phyloP scores from a whole-genome alignment of 768 basidiomycete species.

The Amylocystis lapponica region DNA sequence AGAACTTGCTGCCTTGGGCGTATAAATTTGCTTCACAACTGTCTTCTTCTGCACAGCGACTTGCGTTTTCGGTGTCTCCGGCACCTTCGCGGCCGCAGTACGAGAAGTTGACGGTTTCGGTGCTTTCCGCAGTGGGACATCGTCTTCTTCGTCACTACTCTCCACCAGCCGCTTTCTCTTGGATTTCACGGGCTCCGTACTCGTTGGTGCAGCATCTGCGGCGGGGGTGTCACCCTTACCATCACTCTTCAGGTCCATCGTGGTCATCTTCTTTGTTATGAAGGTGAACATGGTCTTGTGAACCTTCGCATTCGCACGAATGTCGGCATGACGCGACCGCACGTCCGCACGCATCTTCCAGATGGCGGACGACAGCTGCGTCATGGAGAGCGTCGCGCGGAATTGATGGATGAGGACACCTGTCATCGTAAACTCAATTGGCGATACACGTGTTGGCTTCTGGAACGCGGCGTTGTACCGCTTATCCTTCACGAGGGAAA shows the following conservation, averaged over 20 bases:
- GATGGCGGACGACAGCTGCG: slow-evolving; percentile 39
- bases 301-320: slow-evolving; percentile 57
- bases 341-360: slow-evolving; percentile 51
- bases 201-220: background rate
- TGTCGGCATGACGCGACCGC: slow-evolving; percentile 50
- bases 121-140: background rate
- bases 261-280: slow-evolving; percentile 23
- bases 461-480: slow-evolving; percentile 32
- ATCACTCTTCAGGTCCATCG: slow-evolving; percentile 2
- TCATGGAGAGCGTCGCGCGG: slow-evolving; percentile 30
- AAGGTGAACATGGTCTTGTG: slow-evolving; percentile 53
- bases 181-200: background rate
- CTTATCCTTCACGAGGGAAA: slow-evolving; percentile 36
- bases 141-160: background rate
- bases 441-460: slow-evolving; percentile 40
- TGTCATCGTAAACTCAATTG: slow-evolving; percentile 62
- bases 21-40: no score
- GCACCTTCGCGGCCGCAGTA: background rate
- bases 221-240: slow-evolving; percentile 9
- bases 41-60: no score
- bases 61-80: background rate
- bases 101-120: background rate
- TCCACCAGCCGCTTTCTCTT: slow-evolving; percentile 1
- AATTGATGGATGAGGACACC: slow-evolving; percentile 47
- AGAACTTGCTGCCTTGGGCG: no score